Conservation (phyloP, 257 asterid species). For the Plantago major region DNA sequence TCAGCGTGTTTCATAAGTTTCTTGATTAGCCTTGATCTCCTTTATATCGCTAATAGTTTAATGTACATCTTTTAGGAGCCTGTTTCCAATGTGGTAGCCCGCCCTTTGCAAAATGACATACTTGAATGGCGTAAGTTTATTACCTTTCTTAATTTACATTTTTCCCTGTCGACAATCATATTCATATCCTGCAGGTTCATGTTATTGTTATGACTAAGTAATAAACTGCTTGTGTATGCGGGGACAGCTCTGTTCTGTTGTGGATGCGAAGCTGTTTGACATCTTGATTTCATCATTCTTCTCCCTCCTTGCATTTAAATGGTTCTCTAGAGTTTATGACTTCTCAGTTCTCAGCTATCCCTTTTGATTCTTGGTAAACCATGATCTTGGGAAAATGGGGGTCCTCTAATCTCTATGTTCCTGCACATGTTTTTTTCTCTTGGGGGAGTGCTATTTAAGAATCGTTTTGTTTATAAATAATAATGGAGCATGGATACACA, state of each 20-base stretch:
- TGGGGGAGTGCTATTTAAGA: too few relatives aligned
- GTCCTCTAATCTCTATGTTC: too few relatives aligned
- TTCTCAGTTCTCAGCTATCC: not conserved
- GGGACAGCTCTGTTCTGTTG: conserved; percentile 7
- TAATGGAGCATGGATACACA: too few relatives aligned
- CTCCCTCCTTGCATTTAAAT: not conserved
- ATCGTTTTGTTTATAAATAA: too few relatives aligned
- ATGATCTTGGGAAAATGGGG: too few relatives aligned
- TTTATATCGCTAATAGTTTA: conserved; percentile 13
- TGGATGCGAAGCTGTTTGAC: conserved; percentile 6
- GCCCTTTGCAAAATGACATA: conserved; percentile 89
- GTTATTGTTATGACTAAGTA: conserved; percentile 3
- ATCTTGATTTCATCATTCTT: conserved; percentile 3
- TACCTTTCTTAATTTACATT: conserved; percentile 4
- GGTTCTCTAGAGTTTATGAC: not conserved
- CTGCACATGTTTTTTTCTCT: too few relatives aligned
- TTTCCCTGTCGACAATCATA: not conserved
- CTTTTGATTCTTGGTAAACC: not conserved
- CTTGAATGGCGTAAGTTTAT: conserved; percentile 97
- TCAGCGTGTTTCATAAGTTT: too few relatives aligned
- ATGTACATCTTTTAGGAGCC: conserved; percentile 62
- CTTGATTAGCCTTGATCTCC: not conserved
- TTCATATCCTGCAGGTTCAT: not conserved
- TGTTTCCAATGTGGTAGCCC: conserved; percentile 92
- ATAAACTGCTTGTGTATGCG: conserved; percentile 7